Conservation (phyloP, 1,139 yeast genomes). For the Zygosaccharomyces sapae region DNA sequence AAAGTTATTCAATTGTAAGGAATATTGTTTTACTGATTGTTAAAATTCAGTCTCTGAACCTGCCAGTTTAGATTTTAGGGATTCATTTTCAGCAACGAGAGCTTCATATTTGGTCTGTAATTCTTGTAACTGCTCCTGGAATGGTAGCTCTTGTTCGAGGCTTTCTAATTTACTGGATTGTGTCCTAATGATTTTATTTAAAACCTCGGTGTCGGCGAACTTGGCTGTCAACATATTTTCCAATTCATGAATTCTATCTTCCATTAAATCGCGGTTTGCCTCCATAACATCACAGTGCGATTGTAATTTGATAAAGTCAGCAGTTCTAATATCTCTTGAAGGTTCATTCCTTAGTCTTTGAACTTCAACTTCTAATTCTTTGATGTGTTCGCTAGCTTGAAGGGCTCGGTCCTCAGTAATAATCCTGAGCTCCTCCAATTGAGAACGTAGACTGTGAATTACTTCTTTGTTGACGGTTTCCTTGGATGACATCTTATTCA, state of each 20-base stretch:
- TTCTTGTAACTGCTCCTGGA: slow-evolving; percentile 47
- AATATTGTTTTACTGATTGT: slow-evolving; percentile 20
- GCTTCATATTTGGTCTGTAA: slow-evolving; percentile 46
- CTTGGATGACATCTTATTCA: slow-evolving; percentile 1
- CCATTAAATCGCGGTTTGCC: slow-evolving; percentile 45
- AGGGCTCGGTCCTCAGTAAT: slow-evolving; percentile 51
- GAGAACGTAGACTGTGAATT: slow-evolving; percentile 41
- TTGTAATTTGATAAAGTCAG: slow-evolving; percentile 40
- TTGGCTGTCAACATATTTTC: slow-evolving; percentile 57
- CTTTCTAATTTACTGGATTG: slow-evolving; percentile 50
- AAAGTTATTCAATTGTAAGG: slow-evolving; percentile 21
- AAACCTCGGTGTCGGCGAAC: slow-evolving; percentile 48
- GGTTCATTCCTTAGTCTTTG: slow-evolving; percentile 12
- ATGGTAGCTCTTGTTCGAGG: slow-evolving; percentile 44
- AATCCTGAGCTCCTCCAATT: slow-evolving; percentile 44
- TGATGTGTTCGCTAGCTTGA: slow-evolving; percentile 50
- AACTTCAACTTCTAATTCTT: slow-evolving; percentile 39
- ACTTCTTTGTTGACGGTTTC: slow-evolving; percentile 14
- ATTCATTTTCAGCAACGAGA: slow-evolving; percentile 45
- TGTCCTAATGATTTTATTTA: slow-evolving; percentile 52
- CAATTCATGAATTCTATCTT: slow-evolving; percentile 43
- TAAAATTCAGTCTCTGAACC: slow-evolving; percentile 17
- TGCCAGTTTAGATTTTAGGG: slow-evolving; percentile 33
- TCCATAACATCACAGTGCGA: slow-evolving; percentile 46
- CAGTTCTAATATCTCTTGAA: slow-evolving; percentile 7